phyloP scores from a whole-genome alignment of 2,329 filamentous ascomycete genomes.

The Leptographium galeiforme region DNA sequence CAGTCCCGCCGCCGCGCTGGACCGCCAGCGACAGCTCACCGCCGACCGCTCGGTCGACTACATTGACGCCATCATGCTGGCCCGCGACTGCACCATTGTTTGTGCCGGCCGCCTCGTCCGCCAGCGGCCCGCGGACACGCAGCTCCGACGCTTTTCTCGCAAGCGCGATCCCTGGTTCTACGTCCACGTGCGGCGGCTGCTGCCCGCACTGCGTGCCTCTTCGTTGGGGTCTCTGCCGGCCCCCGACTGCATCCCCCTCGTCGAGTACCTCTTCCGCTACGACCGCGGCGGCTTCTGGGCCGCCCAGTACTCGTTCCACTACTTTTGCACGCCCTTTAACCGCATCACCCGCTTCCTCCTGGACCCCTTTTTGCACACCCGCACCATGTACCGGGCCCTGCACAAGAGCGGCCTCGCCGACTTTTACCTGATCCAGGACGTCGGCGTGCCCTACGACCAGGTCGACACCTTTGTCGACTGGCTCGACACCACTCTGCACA shows the following conservation, averaged over 20 bases:
- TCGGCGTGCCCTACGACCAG: constrained; percentile 34
- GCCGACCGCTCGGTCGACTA: constrained; percentile 32
- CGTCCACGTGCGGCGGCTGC: constrained; percentile 42
- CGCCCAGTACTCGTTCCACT: constrained; percentile 46
- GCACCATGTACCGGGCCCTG: constrained; percentile 51
- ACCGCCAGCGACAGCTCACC: too few relatives aligned
- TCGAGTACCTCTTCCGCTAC: constrained; percentile 59
- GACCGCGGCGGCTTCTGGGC: constrained; percentile 60
- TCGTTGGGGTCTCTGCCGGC: not conserved
- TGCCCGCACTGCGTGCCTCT: not conserved
- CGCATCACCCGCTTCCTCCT: constrained; percentile 45
- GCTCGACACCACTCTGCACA: constrained; percentile 29
- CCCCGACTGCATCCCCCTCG: constrained; percentile 41
- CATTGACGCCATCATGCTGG: constrained; percentile 56
- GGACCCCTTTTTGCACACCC: constrained; percentile 48
- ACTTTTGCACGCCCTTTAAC: constrained; percentile 54
- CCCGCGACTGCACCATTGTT: constrained; percentile 38
- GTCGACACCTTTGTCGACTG: constrained; percentile 32
- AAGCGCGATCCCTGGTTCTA: constrained; percentile 61
- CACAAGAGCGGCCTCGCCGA: constrained; percentile 48
- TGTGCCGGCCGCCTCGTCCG: constrained; percentile 47
- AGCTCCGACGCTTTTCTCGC: constrained; percentile 37
- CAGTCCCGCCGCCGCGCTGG: constrained; percentile 2
- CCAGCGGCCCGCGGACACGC: constrained; percentile 20
- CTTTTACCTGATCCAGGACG: constrained; percentile 52